These are phyloP conservation scores for Cajanus cajan DNA, from an alignment of 306 rosid species.

Conservation along the genomic window DNA sequence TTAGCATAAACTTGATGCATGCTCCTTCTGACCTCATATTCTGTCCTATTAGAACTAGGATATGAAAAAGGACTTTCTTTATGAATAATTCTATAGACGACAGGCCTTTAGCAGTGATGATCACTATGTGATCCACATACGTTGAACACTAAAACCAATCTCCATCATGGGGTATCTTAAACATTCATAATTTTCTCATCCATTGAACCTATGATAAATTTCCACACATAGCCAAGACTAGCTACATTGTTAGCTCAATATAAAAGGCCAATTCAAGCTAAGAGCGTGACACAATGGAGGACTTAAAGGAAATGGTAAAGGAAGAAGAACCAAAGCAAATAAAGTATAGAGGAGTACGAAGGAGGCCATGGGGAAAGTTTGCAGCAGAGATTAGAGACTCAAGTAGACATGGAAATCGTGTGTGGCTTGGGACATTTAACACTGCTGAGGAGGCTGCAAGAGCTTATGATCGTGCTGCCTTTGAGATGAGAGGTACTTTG, in stretches of 20 bases:
- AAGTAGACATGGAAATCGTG: constrained; percentile 42
- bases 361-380: constrained; percentile 49
- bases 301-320: not conserved
- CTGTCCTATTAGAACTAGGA: not conserved
- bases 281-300: constrained; percentile 25
- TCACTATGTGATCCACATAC: constrained; percentile 32
- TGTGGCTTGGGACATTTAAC: constrained; percentile 75
- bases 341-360: constrained; percentile 39
- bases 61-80: not conserved
- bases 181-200: constrained; percentile 11
- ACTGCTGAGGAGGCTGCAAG: constrained; percentile 68
- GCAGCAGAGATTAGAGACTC: constrained; percentile 46
- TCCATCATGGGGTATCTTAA: constrained; percentile 21
- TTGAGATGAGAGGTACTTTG: constrained; percentile 56
- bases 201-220: constrained; percentile 33
- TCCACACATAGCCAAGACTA: not conserved
- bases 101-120: not conserved
- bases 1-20: not conserved
- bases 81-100: constrained; percentile 7
- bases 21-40: constrained; percentile 25
- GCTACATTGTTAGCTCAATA: not conserved
- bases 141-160: constrained; percentile 31
- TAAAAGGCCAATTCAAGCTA: constrained; percentile 23
- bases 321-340: not conserved
- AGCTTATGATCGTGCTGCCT: constrained; percentile 72